phyloP scores from a whole-genome alignment of 2,329 filamentous ascomycete species.

The Chaetomium olivaceum region DNA sequence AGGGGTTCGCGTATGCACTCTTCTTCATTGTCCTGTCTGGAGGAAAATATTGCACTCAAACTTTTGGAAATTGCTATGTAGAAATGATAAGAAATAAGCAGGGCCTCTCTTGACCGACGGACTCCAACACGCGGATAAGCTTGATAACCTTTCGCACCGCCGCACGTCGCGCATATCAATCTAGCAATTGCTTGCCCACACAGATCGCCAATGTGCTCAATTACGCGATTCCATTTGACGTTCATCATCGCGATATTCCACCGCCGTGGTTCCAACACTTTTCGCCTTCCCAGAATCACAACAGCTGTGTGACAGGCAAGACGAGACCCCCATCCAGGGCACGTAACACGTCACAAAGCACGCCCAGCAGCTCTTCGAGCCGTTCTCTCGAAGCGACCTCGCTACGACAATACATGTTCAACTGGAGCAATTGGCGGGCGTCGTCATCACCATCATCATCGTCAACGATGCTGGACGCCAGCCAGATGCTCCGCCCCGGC shows the following conservation, averaged over 20 bases:
- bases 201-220: neutral
- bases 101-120: no score
- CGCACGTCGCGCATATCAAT: no score
- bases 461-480: neutral
- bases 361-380: constrained; percentile 3
- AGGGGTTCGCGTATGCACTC: no score
- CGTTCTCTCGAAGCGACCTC: neutral
- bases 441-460: neutral
- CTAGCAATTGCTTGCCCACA: constrained; percentile 6
- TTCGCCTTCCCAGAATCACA: neutral
- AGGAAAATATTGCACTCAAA: no score
- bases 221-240: neutral
- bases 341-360: constrained; percentile 2
- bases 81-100: no score
- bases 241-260: constrained; percentile 1
- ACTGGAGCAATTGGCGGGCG: neutral
- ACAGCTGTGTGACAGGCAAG: neutral
- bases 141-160: no score
- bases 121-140: no score
- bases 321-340: neutral
- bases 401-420: constrained; percentile 2
- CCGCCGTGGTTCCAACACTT: neutral
- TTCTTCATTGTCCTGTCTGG: no score
- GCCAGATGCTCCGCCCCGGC: constrained; percentile 2
- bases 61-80: no score